Conservation (phyloP, 2,329 filamentous ascomycete genomes). For the Neonectria coccinea region DNA sequence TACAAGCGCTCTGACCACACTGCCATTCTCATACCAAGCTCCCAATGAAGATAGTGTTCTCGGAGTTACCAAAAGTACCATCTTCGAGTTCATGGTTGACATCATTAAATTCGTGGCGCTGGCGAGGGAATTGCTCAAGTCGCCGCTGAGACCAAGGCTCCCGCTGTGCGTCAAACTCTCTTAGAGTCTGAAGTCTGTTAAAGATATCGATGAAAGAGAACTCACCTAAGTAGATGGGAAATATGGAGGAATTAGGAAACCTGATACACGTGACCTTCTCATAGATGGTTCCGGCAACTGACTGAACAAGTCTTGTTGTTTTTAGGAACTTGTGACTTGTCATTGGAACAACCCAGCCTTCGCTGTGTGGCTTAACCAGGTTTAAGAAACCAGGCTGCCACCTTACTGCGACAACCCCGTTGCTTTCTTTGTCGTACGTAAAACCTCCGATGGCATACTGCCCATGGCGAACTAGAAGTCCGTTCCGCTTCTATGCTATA, state of each 20-base stretch:
- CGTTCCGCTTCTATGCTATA: too few relatives aligned
- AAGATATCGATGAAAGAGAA: not conserved
- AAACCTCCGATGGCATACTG: not conserved
- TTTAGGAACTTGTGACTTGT: not conserved
- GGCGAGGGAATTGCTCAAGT: not conserved
- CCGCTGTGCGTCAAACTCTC: not conserved
- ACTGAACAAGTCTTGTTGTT: not conserved
- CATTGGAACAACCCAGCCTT: not conserved
- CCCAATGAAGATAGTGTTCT: constrained; percentile 4
- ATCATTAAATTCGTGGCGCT: not conserved
- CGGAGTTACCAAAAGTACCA: not conserved
- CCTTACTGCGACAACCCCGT: too few relatives aligned
- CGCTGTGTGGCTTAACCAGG: not conserved
- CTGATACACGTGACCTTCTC: not conserved
- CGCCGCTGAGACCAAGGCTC: not conserved
- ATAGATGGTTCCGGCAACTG: not conserved
- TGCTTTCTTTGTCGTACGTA: not conserved
- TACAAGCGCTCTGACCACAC: not conserved
- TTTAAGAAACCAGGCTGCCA: not conserved
- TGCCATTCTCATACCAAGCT: constrained; percentile 8
- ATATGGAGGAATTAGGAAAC: not conserved
- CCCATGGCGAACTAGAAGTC: too few relatives aligned
- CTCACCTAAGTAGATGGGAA: too few relatives aligned
- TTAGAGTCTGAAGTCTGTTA: not conserved
- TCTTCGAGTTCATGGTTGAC: not conserved